Evolutionary conservation across 2,329 filamentous ascomycete genomes (phyloP).

Genomic region (Diaporthe ampelina): DNA sequence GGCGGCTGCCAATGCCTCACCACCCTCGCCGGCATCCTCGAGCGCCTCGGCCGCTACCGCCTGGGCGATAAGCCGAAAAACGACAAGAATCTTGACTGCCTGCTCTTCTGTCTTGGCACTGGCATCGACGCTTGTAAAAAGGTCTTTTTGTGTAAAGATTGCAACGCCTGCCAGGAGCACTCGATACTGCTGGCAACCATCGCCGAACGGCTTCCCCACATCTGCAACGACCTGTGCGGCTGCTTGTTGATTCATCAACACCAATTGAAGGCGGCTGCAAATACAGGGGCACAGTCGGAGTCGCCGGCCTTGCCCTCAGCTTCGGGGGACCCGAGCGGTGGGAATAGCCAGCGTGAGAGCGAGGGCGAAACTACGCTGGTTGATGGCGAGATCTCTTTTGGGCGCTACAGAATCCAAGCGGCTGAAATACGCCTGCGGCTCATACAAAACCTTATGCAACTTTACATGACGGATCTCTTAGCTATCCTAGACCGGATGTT

Average conservation of each 20-base stretch:
- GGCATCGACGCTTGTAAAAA: not conserved
- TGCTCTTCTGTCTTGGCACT: constrained; percentile 16
- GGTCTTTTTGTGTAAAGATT: not conserved
- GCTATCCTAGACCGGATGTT: not conserved
- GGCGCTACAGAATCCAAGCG: constrained; percentile 1
- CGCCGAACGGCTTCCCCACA: constrained; percentile 1
- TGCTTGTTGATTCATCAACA: constrained; percentile 9
- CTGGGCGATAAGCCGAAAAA: not conserved
- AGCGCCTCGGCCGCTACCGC: constrained; percentile 19
- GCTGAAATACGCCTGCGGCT: constrained; percentile 13
- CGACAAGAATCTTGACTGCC: constrained; percentile 3
- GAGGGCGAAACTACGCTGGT: not conserved
- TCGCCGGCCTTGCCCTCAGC: not conserved
- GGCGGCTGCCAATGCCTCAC: constrained; percentile 7
- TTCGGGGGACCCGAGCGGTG: not conserved
- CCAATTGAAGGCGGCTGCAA: not conserved
- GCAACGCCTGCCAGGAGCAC: constrained; percentile 15
- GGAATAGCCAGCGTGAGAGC: not conserved
- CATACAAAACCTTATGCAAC: constrained; percentile 17
- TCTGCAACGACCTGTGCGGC: constrained; percentile 20
- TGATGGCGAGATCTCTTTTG: constrained; percentile 14
- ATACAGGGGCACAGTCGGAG: not conserved
- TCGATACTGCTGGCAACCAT: constrained; percentile 20
- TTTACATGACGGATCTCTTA: constrained; percentile 1
- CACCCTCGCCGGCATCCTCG: constrained; percentile 9